Base-by-base conservation (phyloP, 805 yeast species). In the Schwanniomyces pseudopolymorphus region DNA sequence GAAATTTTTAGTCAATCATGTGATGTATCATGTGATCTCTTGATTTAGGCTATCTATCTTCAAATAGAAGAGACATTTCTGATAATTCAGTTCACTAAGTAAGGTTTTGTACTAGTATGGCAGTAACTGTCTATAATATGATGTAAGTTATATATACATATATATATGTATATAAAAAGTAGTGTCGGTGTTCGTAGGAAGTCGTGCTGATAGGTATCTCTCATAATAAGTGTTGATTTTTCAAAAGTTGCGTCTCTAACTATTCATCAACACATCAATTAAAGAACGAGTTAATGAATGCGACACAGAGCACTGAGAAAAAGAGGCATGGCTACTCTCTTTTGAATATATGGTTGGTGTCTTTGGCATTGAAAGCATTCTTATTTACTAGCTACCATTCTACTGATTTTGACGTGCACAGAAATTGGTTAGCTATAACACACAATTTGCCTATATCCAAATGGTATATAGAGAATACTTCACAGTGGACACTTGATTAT, bases 351-450 rank as follows among this genome's bases (percentile, higher is more conserved):
- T 71, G 77, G 75, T 53, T 64, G 26, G 58, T 69, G 7, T 52
- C 69, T 2, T 52, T 69, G 10, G 66, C 66, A 26, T 56, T 72
- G 33, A 72, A 72, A 45, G 53, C 61, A 7, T 58, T 72, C 19
- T 56, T 72, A 11, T 48, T 63, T 3, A 54, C 87, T 6, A 89
- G 92, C 1, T 94, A 92, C 65, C 90, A 81, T 55, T 91, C 97
- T 10, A 94, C 98, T 0, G 99, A 94, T 64, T 92, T 94, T 58
- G 99, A 94, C 62, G 99, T 94, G 20, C 99, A 94, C 65, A 74
- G 99, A 48, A 94, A 94, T 61, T 94, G 99, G 99, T 76, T 94
- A 17, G 96, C 99, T 0, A 85, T 94, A 42, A 92, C 98, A 0
- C 69, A 83, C 56, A 75, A 76, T 4, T 66, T 91, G 16, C 97